phyloP scores from a whole-genome alignment of 202 grass and related monocot genomes.

The Dendrocalamus latiflorus region DNA sequence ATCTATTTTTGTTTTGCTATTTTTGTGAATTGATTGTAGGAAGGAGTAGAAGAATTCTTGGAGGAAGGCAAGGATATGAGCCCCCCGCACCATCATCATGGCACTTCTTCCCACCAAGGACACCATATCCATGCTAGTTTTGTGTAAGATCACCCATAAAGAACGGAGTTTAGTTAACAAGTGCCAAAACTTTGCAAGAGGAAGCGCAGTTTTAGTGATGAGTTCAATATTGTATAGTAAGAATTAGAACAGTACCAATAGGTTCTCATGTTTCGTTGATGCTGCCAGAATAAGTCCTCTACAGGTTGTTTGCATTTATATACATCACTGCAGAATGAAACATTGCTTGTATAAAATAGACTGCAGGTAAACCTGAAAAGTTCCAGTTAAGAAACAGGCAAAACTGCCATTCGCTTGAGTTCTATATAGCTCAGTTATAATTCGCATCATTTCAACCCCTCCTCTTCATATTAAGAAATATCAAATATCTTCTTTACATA shows the following conservation, averaged over 20 bases:
- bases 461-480: background rate
- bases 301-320: background rate
- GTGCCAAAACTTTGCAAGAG: background rate
- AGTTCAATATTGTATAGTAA: background rate
- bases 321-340: background rate
- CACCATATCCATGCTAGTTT: background rate
- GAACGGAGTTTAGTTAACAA: background rate
- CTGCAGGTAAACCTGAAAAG: background rate
- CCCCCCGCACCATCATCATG: background rate
- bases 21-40: background rate
- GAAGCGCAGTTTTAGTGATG: background rate
- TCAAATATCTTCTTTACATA: background rate
- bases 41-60: background rate
- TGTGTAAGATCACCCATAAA: no score
- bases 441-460: no score
- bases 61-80: background rate
- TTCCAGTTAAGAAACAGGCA: background rate
- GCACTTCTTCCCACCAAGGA: background rate
- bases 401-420: background rate
- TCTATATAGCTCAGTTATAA: background rate
- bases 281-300: background rate
- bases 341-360: background rate
- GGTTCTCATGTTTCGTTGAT: background rate
- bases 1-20: background rate
- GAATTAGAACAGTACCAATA: background rate